A percentile compares a stretch with the other conserved stretches of the same genome.
Conservation (phyloP, 108 stramenopile genomes). For the Epipyxis sp. region DNA sequence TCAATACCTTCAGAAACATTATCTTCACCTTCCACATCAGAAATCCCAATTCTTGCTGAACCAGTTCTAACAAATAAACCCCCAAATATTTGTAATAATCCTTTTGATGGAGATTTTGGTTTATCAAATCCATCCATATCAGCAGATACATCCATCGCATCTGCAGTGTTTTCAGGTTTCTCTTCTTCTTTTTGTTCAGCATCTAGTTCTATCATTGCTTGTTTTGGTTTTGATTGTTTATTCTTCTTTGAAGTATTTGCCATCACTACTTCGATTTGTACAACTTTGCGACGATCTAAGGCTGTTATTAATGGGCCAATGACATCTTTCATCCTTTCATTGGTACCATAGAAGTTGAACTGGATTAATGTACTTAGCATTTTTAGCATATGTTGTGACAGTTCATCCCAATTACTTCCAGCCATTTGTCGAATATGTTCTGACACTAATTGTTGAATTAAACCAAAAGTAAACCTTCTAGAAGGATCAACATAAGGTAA, state of each 20-base stretch:
- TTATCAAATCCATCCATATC: background rate
- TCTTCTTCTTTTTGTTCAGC: background rate
- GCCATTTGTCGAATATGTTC: constrained; percentile 19
- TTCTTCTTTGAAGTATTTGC: background rate
- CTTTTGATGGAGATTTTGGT: background rate
- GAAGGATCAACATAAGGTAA: constrained; percentile 27
- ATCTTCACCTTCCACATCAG: background rate
- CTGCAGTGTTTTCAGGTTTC: background rate
- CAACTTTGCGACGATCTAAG: constrained; percentile 4
- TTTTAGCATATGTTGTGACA: constrained; percentile 32
- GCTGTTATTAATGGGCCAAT: background rate
- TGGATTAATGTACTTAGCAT: constrained; percentile 27
- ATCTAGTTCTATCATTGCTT: no score
- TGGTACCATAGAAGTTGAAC: constrained; percentile 30
- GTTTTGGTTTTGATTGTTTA: no score
- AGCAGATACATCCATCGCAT: background rate
- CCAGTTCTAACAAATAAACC: background rate
- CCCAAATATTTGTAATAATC: no score
- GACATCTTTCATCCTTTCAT: constrained; percentile 22
- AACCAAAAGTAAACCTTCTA: background rate
- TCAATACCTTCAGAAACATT: background rate
- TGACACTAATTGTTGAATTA: constrained; percentile 26
- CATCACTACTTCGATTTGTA: background rate
- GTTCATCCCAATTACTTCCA: constrained; percentile 29
- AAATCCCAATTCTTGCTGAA: background rate